These are phyloP conservation scores for Wallemia hederae DNA, from an alignment of 1,284 basidiomycete species.

Conservation along the genomic window DNA sequence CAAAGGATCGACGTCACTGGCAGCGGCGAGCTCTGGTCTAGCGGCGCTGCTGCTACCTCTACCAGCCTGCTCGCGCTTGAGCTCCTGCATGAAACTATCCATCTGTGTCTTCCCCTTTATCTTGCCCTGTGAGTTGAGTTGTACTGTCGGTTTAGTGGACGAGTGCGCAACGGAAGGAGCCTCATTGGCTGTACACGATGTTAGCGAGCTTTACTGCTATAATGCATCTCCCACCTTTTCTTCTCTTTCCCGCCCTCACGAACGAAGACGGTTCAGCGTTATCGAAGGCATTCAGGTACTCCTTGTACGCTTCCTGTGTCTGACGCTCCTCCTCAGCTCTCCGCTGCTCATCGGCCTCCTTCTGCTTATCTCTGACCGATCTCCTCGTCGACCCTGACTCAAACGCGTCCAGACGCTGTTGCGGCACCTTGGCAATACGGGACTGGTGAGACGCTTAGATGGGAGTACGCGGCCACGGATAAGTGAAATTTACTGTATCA, in stretches of 20 bases:
- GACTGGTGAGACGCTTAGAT: background rate
- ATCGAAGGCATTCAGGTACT: background rate
- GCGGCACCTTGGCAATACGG: background rate
- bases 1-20: slow-evolving; percentile 9
- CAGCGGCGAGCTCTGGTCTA: background rate
- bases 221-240: background rate
- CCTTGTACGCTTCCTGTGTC: background rate
- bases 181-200: background rate
- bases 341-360: background rate
- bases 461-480: background rate
- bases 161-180: background rate
- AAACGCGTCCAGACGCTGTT: background rate
- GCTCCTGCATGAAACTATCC: slow-evolving; percentile 6
- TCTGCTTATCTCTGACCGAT: background rate
- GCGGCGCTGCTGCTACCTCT: no score
- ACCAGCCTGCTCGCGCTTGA: slow-evolving; percentile 2
- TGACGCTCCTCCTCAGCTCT: background rate
- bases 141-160: background rate
- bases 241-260: background rate
- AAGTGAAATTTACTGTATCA: background rate
- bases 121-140: background rate
- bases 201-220: background rate
- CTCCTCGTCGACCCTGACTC: background rate
- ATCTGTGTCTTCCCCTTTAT: slow-evolving; percentile 4
- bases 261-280: background rate